These are phyloP conservation scores for Cinchona pubescens DNA, from an alignment of 257 asterid species.

Conservation along the genomic window DNA sequence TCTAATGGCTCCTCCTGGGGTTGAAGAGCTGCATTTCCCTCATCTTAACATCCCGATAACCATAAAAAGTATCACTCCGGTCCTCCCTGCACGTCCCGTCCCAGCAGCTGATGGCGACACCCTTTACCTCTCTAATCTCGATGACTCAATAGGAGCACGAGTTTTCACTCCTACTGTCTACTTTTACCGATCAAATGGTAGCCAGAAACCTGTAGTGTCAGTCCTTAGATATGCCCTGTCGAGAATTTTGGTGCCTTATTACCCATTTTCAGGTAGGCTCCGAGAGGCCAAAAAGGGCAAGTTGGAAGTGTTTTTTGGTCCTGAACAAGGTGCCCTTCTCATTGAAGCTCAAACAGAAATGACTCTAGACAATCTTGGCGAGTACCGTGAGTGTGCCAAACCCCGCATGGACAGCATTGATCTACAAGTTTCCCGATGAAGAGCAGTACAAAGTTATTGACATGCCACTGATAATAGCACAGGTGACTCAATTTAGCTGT, in stretches of 20 bases:
- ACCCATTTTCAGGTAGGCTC: slow-evolving; percentile 74
- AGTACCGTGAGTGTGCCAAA: slow-evolving; percentile 63
- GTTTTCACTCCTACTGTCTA: slow-evolving; percentile 76
- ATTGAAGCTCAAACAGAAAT: slow-evolving; percentile 65
- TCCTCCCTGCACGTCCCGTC: slow-evolving; percentile 35
- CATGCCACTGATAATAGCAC: slow-evolving; percentile 82
- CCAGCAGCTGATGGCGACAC: slow-evolving; percentile 33
- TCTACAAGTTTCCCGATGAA: slow-evolving; percentile 58
- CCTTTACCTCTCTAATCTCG: slow-evolving; percentile 90
- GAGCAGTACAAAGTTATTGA: slow-evolving; percentile 57
- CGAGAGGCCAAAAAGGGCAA: slow-evolving; percentile 59
- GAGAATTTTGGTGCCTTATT: slow-evolving; percentile 61
- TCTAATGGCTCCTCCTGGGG: slow-evolving; percentile 52
- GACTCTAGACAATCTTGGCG: slow-evolving; percentile 58
- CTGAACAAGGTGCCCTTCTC: slow-evolving; percentile 61
- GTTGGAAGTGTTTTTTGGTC: slow-evolving; percentile 65
- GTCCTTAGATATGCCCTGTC: slow-evolving; percentile 58
- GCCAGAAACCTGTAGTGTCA: slow-evolving; percentile 20
- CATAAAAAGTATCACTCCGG: slow-evolving; percentile 38
- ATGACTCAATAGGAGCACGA: slow-evolving; percentile 79
- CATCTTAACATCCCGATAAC: slow-evolving; percentile 56
- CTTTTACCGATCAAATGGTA: slow-evolving; percentile 40
- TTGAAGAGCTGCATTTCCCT: slow-evolving; percentile 73
- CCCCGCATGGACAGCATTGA: slow-evolving; percentile 67
- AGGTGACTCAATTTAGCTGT: slow-evolving; percentile 61